Evolutionary conservation across 495 filamentous ascomycete species (phyloP).

Genomic region (Trichoderma erinaceum): DNA sequence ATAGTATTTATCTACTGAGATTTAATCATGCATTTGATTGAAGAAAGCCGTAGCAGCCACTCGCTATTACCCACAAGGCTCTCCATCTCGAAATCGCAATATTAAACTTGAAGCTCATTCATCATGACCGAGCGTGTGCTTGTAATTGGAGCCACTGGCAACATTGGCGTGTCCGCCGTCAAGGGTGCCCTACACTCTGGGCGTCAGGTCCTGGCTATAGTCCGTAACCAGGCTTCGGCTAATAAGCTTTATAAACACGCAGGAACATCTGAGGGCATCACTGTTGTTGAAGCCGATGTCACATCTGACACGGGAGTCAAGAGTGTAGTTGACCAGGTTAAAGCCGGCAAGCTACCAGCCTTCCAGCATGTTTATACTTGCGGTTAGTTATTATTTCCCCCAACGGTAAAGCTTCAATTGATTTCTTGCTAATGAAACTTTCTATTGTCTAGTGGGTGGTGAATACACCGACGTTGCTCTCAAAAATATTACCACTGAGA

Average conservation of each 20-base stretch:
- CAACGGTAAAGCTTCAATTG: neutral
- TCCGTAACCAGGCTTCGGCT: constrained; percentile 34
- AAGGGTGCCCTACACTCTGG: constrained; percentile 26
- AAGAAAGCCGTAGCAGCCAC: too few species aligned
- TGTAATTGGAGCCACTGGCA: constrained; percentile 38
- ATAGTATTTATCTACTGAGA: too few species aligned
- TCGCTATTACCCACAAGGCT: neutral
- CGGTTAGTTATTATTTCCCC: constrained; percentile 22
- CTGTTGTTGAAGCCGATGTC: constrained; percentile 31
- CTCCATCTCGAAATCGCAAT: neutral
- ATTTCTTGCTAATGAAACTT: neutral
- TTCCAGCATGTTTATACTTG: constrained; percentile 38
- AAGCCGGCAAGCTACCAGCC: constrained; percentile 31
- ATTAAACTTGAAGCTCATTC: neutral
- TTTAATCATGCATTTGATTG: too few species aligned
- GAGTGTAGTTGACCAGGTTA: constrained; percentile 34
- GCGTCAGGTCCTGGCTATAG: constrained; percentile 34
- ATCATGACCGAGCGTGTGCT: constrained; percentile 21
- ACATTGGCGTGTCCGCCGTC: constrained; percentile 36
- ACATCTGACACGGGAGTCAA: constrained; percentile 29
- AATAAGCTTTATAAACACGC: constrained; percentile 34
- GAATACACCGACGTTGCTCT: constrained; percentile 26
- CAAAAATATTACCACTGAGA: constrained; percentile 23
- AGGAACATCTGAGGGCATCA: constrained; percentile 31
- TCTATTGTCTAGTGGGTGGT: constrained; percentile 25